Evolutionary conservation across 2,329 filamentous ascomycete species (phyloP), one percentile per base, ranked within the genome.

Genomic region (Colletotrichum tanaceti): DNA sequence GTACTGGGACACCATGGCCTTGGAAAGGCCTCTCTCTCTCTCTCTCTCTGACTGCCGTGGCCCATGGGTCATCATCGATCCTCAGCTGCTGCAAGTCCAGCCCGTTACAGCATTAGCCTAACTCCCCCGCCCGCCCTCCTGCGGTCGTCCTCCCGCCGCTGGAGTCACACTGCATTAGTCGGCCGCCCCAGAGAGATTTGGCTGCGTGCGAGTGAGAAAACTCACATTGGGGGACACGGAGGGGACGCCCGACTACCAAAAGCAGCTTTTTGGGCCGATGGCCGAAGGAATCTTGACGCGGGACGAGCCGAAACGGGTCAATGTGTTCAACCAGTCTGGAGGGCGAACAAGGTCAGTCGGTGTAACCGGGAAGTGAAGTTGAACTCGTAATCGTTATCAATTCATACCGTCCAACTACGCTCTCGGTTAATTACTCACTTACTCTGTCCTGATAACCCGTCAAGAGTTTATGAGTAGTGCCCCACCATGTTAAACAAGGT

Each of bases 71-170:
- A n/a, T n/a, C n/a, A n/a, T n/a, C n/a, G n/a, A n/a, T n/a, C 16
- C 18, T 24, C 24, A 52, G n/a, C 28, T 52, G 49, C 49, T 9
- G 28, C 28, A 32, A 18, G 28, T 38, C n/a, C 54, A 44, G 18
- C 20, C n/a, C 28, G 28, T 49, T 57, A n/a, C n/a, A n/a, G n/a
- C n/a, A n/a, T 57, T n/a, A 44, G 54, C 54, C 54, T 57, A 20
- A 44, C 44, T 57, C 0, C n/a, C n/a, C n/a, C n/a, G n/a, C 5
- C 54, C 24, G 14, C 22, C 22, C 20, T 57, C 28, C 28, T 28
- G 28, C 28, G 28, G 28, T 57, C 13, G 39, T 32, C 22, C 24
- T 57, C 10, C 52, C 16, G 28, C 41, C 41, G 39, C 7, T 44
- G 16, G 39, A 43, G 54, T 44, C 44, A 57, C 54, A 57, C 22